Conservation (phyloP, 352 stramenopile species). For the Globisporangium perplexum region DNA sequence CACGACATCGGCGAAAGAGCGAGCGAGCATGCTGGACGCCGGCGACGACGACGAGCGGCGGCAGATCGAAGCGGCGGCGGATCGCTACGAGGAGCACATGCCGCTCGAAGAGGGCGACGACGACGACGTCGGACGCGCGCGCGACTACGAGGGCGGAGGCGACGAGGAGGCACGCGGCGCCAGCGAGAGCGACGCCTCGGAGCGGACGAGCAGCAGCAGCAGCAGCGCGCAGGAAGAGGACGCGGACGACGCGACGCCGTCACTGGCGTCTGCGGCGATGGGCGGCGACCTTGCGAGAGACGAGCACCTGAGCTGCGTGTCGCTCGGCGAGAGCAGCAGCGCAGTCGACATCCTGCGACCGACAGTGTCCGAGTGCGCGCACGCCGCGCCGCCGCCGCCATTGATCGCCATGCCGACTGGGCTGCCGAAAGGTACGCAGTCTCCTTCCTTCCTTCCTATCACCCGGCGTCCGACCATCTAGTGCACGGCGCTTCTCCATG, state of each 20-base stretch:
- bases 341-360: not conserved
- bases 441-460: not conserved
- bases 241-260: not conserved
- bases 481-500: too few relatives aligned
- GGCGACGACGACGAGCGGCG: slow-evolving; percentile 2
- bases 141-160: not conserved
- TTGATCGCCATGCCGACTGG: not conserved
- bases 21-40: too few relatives aligned
- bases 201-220: not conserved
- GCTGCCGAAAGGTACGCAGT: slow-evolving; percentile 1
- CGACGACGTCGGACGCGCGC: not conserved
- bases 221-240: not conserved
- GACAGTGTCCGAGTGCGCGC: not conserved
- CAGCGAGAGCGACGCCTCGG: not conserved
- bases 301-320: slow-evolving; percentile 4
- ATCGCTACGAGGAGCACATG: slow-evolving; percentile 6
- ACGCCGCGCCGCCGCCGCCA: not conserved
- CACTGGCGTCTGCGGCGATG: not conserved
- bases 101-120: not conserved
- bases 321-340: not conserved
- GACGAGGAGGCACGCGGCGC: not conserved
- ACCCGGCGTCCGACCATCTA: too few relatives aligned
- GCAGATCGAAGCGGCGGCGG: slow-evolving; percentile 6
- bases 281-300: not conserved
- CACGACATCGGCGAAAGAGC: too few relatives aligned